Base-by-base conservation (phyloP, 2,329 filamentous ascomycete genomes). In the Colletotrichum gigasporum region DNA sequence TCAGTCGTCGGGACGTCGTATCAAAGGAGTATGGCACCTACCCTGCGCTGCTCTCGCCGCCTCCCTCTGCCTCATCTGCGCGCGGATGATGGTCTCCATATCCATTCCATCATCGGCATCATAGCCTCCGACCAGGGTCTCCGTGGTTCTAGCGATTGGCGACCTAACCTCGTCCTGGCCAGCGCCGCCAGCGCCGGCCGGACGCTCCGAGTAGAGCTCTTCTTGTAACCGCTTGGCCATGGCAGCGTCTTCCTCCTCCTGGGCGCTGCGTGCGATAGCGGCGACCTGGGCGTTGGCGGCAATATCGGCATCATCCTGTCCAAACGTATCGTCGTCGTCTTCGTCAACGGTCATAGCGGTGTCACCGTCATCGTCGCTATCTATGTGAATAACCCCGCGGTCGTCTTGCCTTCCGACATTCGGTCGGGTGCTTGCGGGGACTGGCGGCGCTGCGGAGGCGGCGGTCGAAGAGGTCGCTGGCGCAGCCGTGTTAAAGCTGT, bases 171-270 rank as follows among this genome's bases (percentile, higher is more conserved):
- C 90, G 70, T 90, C 90, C 35, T 81, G 73, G 65, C 80, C 80
- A 22, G 75, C 76, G 20, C 75, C 80, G 37, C 79, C 79, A 12
- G 79, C 80, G 37, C 74, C 73, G 7, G 72, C 78, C 34, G 71
- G 72, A 74, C 63, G 68, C 9, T 32, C 59, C 3, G 51, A 58
- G 71, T 97, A 98, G 73, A 97, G 86, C 77, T 99, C 94, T 73
- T 99, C 92, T 76, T 99, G 96, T 64, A 99, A 78, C 61, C 92
- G 88, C 75, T 94, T 88, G 6, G 96, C 96, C 89, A 98, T 95
- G 42, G 92, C 94, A 54, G 93, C 94, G 72, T 99, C 96, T 72
- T 97, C 94, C 68, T 97, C 94, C 69, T 91, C 87, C 55, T 89
- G 82, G 14, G 85, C 87, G 4, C 76, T 78, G 30, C 77, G 79